Base-by-base conservation (phyloP, 1,284 basidiomycete genomes). In the Tilletia indica region DNA sequence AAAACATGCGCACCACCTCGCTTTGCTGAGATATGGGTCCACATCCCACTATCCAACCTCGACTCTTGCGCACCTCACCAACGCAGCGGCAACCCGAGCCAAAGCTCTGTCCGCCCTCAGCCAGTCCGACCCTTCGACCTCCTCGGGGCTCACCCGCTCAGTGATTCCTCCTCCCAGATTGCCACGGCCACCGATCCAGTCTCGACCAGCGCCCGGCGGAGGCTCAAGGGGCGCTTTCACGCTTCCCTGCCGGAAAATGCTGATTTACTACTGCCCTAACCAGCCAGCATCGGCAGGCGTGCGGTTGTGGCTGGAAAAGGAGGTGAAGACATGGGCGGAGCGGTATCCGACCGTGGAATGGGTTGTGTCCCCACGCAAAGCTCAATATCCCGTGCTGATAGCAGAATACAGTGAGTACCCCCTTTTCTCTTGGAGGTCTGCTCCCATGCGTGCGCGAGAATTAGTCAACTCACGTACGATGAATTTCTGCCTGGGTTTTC, bases 171-270 rank as follows among this genome's bases (percentile, higher is more conserved):
- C 61, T n/a, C 61, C 61, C 3, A 25, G 36, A 64, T 16, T 64
- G 14, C 61, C 61, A 11, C 19, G 34, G 36, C 61, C 61, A 16
- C 34, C 61, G 34, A 19, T 64, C 36, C 9, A 9, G 19, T 67
- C 66, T 47, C 34, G 68, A 39, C 74, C 72, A 4, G 69, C 64
- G 21, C 72, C 73, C 8, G 71, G 72, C 11, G 76, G 76, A 6
- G 34, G 47, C 19, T 49, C 72, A 14, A 21, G 16, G 5, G 72
- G 76, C 42, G 56, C 70, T 4, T 76, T 70, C 39, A 58, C 61
- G n/a, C 67, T 75, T 48, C 76, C 74, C 19, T 74, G 72, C 67
- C 74, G 74, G 49, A 77, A 77, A 56, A 56, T 77, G 4, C 67
- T 77, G n/a, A 38, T 77, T 3, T 70, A 74, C 49, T 77, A 74